A percentile compares a stretch with the other conserved stretches of the same genome.
phyloP scores from a whole-genome alignment of 805 yeast genomes.

The Lipomyces kockii region DNA sequence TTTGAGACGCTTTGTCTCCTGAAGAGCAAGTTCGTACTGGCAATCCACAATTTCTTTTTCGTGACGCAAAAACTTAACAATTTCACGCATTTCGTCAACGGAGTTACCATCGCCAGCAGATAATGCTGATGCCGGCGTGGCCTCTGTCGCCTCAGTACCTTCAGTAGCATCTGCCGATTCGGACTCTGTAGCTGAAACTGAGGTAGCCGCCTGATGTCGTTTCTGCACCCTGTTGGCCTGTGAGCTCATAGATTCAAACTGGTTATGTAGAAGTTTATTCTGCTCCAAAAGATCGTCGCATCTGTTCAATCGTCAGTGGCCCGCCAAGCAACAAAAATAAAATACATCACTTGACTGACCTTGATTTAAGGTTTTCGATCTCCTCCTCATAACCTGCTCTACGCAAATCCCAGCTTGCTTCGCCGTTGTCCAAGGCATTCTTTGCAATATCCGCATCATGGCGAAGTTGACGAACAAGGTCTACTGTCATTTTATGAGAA shows the following conservation, averaged over 20 bases:
- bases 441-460: constrained; percentile 45
- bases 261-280: constrained; percentile 68
- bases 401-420: constrained; percentile 55
- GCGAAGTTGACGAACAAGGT: constrained; percentile 40
- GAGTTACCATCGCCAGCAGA: constrained; percentile 19
- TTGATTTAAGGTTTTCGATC: constrained; percentile 51
- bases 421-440: constrained; percentile 46
- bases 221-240: constrained; percentile 32
- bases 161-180: constrained; percentile 5
- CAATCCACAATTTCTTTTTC: constrained; percentile 74
- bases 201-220: constrained; percentile 8
- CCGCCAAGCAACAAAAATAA: not conserved
- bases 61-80: constrained; percentile 66
- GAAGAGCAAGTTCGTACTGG: constrained; percentile 56
- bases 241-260: constrained; percentile 54
- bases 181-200: constrained; percentile 5
- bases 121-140: not conserved
- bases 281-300: constrained; percentile 66
- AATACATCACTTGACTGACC: constrained; percentile 37
- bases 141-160: constrained; percentile 11
- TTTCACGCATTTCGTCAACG: constrained; percentile 51
- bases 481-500: constrained; percentile 45
- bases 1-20: constrained; percentile 60
- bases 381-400: constrained; percentile 53
- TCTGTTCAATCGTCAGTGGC: constrained; percentile 12